Evolutionary conservation across 2,329 filamentous ascomycete species (phyloP).

Genomic region (Cladophialophora psammophila): DNA sequence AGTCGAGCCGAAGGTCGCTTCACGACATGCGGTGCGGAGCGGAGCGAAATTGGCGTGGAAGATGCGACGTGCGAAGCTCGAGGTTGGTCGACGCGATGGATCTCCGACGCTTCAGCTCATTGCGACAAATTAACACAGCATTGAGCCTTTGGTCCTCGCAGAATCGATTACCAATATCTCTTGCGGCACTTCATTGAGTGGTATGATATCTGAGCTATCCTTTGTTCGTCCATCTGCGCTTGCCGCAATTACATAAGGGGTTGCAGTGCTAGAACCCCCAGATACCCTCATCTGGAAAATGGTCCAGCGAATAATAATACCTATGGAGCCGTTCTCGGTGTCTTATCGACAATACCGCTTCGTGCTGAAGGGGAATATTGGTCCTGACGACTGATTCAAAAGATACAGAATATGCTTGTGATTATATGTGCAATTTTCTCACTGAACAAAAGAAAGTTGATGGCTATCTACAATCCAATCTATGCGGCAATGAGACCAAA

Average conservation of each 20-base stretch:
- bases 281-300: conserved; percentile 8
- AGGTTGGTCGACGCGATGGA: conserved; percentile 7
- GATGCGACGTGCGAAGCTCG: conserved; percentile 7
- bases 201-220: conserved; percentile 15
- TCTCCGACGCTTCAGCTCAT: not conserved
- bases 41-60: not conserved
- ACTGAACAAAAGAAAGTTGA: conserved; percentile 16
- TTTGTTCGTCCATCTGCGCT: conserved; percentile 8
- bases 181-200: conserved; percentile 17
- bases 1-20: conserved; percentile 1
- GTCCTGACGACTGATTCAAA: not conserved
- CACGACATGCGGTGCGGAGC: conserved; percentile 18
- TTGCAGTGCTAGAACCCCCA: not conserved
- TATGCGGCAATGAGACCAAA: conserved; percentile 21
- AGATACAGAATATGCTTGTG: no score
- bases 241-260: conserved; percentile 18
- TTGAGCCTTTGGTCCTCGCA: conserved; percentile 1
- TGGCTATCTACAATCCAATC: conserved; percentile 31
- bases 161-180: conserved; percentile 16
- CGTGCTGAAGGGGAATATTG: not conserved
- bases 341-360: not conserved
- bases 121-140: conserved; percentile 9
- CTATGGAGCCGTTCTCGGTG: not conserved
- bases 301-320: conserved; percentile 14
- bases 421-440: conserved; percentile 5